Percentiles rank a stretch among this genome's conserved stretches.
These are phyloP conservation scores for Aurifilum marmelostoma DNA, from an alignment of 2,329 filamentous ascomycete species.

Conservation along the genomic window DNA sequence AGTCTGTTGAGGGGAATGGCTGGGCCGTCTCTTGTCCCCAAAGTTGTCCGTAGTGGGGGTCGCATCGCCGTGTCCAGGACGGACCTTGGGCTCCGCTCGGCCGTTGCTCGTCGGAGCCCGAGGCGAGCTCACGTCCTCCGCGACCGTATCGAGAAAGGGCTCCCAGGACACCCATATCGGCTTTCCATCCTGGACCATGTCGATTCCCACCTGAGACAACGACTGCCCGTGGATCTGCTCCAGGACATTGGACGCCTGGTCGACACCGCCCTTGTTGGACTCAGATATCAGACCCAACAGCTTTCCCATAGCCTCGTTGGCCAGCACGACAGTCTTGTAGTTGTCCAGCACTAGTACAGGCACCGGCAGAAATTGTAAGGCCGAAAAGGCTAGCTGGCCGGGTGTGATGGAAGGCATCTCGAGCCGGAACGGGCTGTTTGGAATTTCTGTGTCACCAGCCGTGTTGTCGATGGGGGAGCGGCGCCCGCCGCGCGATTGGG, in stretches of 20 bases:
- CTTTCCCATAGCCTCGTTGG: conserved; percentile 75
- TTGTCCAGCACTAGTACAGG: conserved; percentile 71
- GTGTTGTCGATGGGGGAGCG: conserved; percentile 27
- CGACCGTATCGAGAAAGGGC: conserved; percentile 58
- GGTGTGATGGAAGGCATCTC: conserved; percentile 46
- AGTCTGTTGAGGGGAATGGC: conserved; percentile 50
- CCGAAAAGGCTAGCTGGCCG: conserved; percentile 64
- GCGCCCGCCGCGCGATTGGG: conserved; percentile 14
- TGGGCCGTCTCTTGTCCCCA: conserved; percentile 29
- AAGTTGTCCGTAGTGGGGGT: conserved; percentile 13
- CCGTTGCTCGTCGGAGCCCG: conserved; percentile 19
- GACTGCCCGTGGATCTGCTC: conserved; percentile 68
- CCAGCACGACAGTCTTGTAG: conserved; percentile 70
- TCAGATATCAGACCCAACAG: conserved; percentile 63
- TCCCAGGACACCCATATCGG: conserved; percentile 65
- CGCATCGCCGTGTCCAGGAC: conserved; percentile 10
- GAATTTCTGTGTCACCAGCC: conserved; percentile 20
- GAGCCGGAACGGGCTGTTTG: conserved; percentile 41
- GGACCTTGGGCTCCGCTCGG: conserved; percentile 21
- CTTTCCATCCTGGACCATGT: conserved; percentile 70
- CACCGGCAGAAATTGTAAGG: conserved; percentile 74
- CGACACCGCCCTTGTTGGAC: conserved; percentile 42
- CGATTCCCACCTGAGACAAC: conserved; percentile 71
- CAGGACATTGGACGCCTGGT: conserved; percentile 49
- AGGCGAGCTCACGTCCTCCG: conserved; percentile 44